Evolutionary conservation across 768 basidiomycete genomes (phyloP), one percentile per base, ranked within the genome.

Genomic region (Calocera viscosa): DNA sequence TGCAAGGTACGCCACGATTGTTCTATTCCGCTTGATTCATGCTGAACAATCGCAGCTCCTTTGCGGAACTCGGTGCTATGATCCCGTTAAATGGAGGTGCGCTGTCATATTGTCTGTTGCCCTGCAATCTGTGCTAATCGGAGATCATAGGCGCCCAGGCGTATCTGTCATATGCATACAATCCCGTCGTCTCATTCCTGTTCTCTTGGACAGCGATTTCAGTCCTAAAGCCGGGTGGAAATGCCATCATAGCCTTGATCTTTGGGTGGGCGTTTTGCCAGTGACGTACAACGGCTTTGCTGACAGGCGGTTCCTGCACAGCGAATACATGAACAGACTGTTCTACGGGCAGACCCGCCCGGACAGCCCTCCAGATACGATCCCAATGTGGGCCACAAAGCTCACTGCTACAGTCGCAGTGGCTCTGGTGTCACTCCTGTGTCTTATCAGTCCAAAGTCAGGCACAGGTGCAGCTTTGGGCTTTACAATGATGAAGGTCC

Each of bases 151-250:
- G 85, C 49, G 82, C 84, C 8, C 88, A 90, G 69, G 86, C 93
- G 17, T 96, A 96, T 75, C 83, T 96, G 26, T 85, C 86, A 26
- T 94, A 94, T 73, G 84, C 93, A 40, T 96, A 91, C 73, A 91
- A 89, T 1, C 90, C 91, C 28, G 80, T 91, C 19, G 78, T 88
- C 40, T 91, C 94, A 8, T 99, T 92, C 75, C 82, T 96, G 11
- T 99, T 91, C 77, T 87, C 93, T 17, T 99, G 94, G 92, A 94
- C 92, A 16, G 88, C 91, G 2, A 94, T 94, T 66, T 87, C 89
- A 41, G 89, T 90, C 17, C 77, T 95, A 19, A 93, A 87, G 73
- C 93, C 94, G 72, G 90, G 90, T 66, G 76, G 82, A 41, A 87
- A 85, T 72, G 90, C 94, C 1, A 91, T 95, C 39, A 87, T 95